Evolutionary conservation across 441 rosid species (phyloP).

Genomic region (Euphorbia schlechtendalii): DNA sequence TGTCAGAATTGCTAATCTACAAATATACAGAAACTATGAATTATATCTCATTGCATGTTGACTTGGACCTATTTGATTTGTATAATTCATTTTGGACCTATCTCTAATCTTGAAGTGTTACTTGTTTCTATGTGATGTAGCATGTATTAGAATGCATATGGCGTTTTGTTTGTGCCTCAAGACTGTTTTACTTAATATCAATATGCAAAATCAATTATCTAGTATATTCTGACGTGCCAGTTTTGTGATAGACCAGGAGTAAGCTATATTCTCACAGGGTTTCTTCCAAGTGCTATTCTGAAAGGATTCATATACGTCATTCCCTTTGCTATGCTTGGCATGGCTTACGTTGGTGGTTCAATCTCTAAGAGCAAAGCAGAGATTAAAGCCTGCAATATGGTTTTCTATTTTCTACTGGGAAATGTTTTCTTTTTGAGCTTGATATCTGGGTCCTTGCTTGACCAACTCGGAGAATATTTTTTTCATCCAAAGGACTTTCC

Average conservation of each 20-base stretch:
- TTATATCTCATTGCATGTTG: not conserved
- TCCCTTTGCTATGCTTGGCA: constrained; percentile 73
- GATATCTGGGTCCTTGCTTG: constrained; percentile 84
- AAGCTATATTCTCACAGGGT: constrained; percentile 78
- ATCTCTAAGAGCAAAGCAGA: constrained; percentile 73
- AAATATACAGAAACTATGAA: not conserved
- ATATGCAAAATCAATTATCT: not conserved
- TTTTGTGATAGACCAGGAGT: constrained; percentile 67
- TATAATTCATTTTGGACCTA: not conserved
- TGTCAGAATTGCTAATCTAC: not conserved
- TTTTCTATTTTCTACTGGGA: constrained; percentile 83
- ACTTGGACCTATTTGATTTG: not conserved
- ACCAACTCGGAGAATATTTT: constrained; percentile 71
- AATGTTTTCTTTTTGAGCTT: constrained; percentile 85
- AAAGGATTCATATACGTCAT: constrained; percentile 67
- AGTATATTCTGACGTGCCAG: constrained; percentile 13
- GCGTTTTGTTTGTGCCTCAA: not conserved
- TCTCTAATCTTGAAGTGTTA: not conserved
- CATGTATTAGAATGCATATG: not conserved
- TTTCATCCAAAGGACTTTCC: constrained; percentile 68
- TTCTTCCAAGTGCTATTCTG: constrained; percentile 86
- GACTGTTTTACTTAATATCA: not conserved
- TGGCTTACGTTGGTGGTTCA: constrained; percentile 66
- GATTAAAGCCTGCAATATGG: constrained; percentile 91
- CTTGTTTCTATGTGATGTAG: not conserved